Evolutionary conservation across 805 yeast species (phyloP).

Genomic region (Barnettozyma sp.): DNA sequence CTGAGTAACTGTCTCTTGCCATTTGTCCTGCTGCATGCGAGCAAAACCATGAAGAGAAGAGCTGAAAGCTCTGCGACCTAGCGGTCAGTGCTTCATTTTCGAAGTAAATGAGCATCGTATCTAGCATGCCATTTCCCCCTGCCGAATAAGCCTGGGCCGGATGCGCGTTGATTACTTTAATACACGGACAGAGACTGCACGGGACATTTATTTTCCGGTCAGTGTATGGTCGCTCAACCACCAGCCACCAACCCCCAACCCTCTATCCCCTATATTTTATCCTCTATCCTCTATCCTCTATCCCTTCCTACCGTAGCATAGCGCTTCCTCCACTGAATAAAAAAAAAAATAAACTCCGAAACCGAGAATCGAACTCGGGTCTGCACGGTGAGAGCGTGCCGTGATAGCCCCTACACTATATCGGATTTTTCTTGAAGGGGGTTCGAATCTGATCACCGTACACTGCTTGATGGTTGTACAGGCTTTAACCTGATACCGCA

Average conservation of each 20-base stretch:
- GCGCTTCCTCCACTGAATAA: not conserved
- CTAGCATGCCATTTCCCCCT: too few relatives aligned
- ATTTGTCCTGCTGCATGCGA: conserved; percentile 29
- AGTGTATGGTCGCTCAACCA: too few relatives aligned
- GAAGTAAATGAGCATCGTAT: too few relatives aligned
- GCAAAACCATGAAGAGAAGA: conserved; percentile 5
- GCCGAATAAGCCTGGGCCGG: too few relatives aligned
- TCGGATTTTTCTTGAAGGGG: not conserved
- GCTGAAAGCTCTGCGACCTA: not conserved
- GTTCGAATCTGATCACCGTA: too few relatives aligned
- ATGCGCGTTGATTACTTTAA: too few relatives aligned
- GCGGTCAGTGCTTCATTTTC: too few relatives aligned
- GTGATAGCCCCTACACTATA: conserved; percentile 3
- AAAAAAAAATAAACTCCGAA: not conserved
- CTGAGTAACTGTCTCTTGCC: conserved; percentile 38
- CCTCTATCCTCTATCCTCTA: not conserved
- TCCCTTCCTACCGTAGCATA: not conserved
- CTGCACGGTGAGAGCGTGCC: conserved; percentile 5
- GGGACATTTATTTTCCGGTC: too few relatives aligned
- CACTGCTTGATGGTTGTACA: too few relatives aligned
- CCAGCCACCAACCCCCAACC: too few relatives aligned
- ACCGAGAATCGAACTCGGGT: conserved; percentile 3
- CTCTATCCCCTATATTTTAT: not conserved
- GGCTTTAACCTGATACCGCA: too few relatives aligned
- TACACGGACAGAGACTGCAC: too few relatives aligned